Base-by-base conservation (phyloP, 2,329 filamentous ascomycete species). In the Trichoderma atrobrunneum region DNA sequence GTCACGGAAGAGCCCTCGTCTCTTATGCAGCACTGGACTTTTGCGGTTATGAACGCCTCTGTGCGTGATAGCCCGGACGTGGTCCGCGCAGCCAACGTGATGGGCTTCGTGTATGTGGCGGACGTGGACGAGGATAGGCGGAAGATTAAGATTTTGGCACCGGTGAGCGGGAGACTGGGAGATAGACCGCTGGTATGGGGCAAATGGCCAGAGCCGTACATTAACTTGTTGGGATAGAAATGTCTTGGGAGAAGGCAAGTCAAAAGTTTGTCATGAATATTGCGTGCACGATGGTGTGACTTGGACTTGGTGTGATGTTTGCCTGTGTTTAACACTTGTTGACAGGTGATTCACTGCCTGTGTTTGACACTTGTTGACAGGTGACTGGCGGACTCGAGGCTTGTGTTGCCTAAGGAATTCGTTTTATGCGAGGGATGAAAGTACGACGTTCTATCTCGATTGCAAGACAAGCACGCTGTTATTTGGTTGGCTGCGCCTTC, bases 61-160 rank as follows among this genome's bases (percentile, higher is more conserved):
- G 82, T 88, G 0, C 90, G 88, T 61, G 94, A 96, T 73, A 84
- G 88, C 1, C 87, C 92, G 7, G 90, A 93, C 62, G 87, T 89
- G 1, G 90, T 98, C 59, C 88, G 93, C 14, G 92, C 95, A 76
- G 90, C 94, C 8, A 92, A 91, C 71, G 91, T 98, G 34, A 92
- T 97, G 87, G 96, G 96, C 0, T 99, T 97, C 78, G 88, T 98
- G 34, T 98, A 97, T 78, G 92, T 98, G 18, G 92, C 93, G 1
- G 93, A 97, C 74, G 93, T 98, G 5, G 95, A 99, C 78, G 92
- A 93, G 78, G 91, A 92, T 76, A 92, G 92, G 80, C 90, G 90
- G 75, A 92, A 93, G 80, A 86, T 98, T 36, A 92, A 93, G 78
- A 85, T 98, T 24, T 84, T 99, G 72, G 91, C 93, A 21, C 96